Evolutionary conservation across 176 grass and related monocot species (phyloP), one percentile per base, ranked within the genome.

Genomic region (Echinochloa phyllopogon): DNA sequence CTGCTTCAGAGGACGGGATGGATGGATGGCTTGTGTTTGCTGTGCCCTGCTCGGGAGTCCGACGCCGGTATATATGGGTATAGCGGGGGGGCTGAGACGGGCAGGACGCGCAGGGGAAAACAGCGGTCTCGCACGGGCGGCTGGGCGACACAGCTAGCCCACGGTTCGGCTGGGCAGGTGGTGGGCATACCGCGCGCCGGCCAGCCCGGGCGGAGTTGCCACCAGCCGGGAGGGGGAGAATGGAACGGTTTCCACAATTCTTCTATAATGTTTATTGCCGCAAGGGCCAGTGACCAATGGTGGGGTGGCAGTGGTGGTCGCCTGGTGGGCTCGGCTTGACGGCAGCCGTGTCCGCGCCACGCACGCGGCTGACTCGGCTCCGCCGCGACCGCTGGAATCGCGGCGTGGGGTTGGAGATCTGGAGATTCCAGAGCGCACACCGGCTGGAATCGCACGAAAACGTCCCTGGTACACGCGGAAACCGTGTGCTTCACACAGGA

Each of bases 301-400:
- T 52, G 21, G 16, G 4, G 3, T 58, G 51, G 0, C 29, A 33
- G 29, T 33, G 8, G 44, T 25, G 24, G 80, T 64, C 36, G 25
- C 45, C 70, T 15, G 14, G 23, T 5, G 53, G 78, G 45, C 48
- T 23, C 8, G 50, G 61, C 27, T 87, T 8, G 60, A 49, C 53
- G 85, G 38, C 47, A 21, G 20, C 20, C 25, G 60, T 74, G 79
- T 65, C 8, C 18, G 41, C 14, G 15, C 63, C 25, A 38, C 65
- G 7, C 10, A 44, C 42, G 69, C 12, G 42, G 68, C 10, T 71
- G 68, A 71, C 68, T 47, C 68, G 69, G 85, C 38, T 36, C 58
- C 85, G 21, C 21, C 42, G 50, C 63, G 63, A 14, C 15, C 29
- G n/a, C n/a, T n/a, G n/a, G n/a, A n/a, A n/a, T n/a, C n/a, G n/a